A percentile compares a stretch with the other conserved stretches of the same genome.
Conservation (phyloP, 345 rosid species). For the Sisymbrium altissimum region DNA sequence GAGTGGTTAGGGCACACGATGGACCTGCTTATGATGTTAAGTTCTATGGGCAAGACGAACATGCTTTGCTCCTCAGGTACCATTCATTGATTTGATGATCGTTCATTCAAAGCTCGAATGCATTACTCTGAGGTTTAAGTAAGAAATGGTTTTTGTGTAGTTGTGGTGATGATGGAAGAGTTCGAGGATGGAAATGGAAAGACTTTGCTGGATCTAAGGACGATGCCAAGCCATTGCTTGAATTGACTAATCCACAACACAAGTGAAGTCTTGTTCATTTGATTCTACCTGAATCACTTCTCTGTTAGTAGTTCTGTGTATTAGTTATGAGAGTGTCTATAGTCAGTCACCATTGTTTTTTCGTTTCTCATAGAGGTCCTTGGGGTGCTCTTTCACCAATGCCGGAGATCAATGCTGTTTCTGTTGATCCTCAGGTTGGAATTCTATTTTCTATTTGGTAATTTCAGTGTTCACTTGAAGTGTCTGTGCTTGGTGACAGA, state of each 20-base stretch:
- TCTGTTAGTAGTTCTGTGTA: background rate
- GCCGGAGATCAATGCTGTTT: slow-evolving; percentile 83
- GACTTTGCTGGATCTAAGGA: slow-evolving; percentile 47
- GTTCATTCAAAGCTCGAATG: background rate
- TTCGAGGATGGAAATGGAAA: slow-evolving; percentile 91
- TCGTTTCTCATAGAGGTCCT: slow-evolving; percentile 63
- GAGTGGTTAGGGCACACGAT: slow-evolving; percentile 65
- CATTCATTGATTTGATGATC: background rate
- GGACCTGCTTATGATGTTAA: slow-evolving; percentile 94
- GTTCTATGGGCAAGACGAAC: slow-evolving; percentile 69
- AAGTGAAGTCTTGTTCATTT: slow-evolving; percentile 54
- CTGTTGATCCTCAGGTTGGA: slow-evolving; percentile 67
- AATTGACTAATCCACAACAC: slow-evolving; percentile 78
- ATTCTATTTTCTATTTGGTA: background rate
- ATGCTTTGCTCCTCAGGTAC: slow-evolving; percentile 76
- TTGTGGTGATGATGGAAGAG: slow-evolving; percentile 95
- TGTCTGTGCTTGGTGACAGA: background rate
- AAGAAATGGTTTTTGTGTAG: slow-evolving; percentile 35
- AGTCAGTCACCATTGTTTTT: too few species aligned
- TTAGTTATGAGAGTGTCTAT: too few species aligned
- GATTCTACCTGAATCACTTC: background rate
- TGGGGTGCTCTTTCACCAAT: slow-evolving; percentile 95
- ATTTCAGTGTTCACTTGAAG: background rate
- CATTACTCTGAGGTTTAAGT: background rate
- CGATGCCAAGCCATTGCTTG: slow-evolving; percentile 57